These are phyloP conservation scores for Botrytis sinoallii DNA, from an alignment of 2,329 filamentous ascomycete species.

Conservation along the genomic window DNA sequence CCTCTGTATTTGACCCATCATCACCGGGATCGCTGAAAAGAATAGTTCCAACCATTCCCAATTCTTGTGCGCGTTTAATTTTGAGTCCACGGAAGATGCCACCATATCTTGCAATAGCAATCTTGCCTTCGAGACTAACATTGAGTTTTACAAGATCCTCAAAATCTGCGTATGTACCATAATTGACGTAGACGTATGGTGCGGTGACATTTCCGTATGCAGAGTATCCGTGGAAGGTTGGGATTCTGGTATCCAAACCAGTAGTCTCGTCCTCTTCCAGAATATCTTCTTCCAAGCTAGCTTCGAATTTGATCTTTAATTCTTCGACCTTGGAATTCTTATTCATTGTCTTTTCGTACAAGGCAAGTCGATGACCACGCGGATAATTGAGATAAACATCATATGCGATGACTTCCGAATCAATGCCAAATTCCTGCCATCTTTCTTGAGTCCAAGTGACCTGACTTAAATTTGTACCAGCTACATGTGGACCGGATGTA, in stretches of 20 bases:
- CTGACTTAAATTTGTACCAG: constrained; percentile 74
- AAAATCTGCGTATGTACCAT: constrained; percentile 82
- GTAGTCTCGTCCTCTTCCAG: constrained; percentile 80
- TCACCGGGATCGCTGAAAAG: constrained; percentile 89
- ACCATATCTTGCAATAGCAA: constrained; percentile 83
- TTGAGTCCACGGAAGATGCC: constrained; percentile 86
- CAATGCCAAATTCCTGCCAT: constrained; percentile 69
- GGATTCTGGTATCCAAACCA: constrained; percentile 67
- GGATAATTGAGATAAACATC: constrained; percentile 79
- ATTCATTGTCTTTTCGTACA: constrained; percentile 52
- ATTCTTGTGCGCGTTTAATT: constrained; percentile 85
- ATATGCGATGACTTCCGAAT: constrained; percentile 64
- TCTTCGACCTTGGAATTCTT: constrained; percentile 42
- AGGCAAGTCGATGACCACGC: constrained; percentile 63
- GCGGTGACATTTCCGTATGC: constrained; percentile 89
- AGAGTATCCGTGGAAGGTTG: constrained; percentile 93
- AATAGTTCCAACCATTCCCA: constrained; percentile 82
- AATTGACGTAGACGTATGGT: constrained; percentile 85
- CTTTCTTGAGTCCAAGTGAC: constrained; percentile 67
- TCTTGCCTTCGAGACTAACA: constrained; percentile 75
- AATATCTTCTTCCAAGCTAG: constrained; percentile 78
- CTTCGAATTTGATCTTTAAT: constrained; percentile 73
- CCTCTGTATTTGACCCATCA: constrained; percentile 76
- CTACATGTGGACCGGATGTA: constrained; percentile 70
- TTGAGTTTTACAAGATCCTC: constrained; percentile 76